Percentiles rank a stretch among this genome's conserved stretches.
phyloP scores from a whole-genome alignment of 192 early-diverging fungal genomes.

The Backusella morwellensis region DNA sequence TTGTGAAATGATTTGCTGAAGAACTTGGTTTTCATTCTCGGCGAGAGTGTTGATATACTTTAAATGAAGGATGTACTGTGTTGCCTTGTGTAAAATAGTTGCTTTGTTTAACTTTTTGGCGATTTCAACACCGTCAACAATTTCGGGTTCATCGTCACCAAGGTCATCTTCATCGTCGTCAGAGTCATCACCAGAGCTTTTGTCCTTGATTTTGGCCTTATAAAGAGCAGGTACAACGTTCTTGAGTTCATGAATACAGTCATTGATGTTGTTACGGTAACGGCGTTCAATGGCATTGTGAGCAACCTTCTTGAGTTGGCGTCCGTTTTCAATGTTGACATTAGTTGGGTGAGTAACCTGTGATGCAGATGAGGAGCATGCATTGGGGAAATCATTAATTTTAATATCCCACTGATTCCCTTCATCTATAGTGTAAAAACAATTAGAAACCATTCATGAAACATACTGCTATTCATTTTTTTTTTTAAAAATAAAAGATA shows the following conservation, averaged over 20 bases:
- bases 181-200: conserved; percentile 41
- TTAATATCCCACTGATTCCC: not conserved
- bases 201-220: conserved; percentile 39
- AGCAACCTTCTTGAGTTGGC: conserved; percentile 78
- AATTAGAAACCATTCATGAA: not conserved
- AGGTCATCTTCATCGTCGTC: conserved; percentile 40
- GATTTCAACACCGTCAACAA: conserved; percentile 76
- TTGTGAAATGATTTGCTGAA: conserved; percentile 39
- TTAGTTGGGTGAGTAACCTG: not conserved
- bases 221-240: conserved; percentile 80
- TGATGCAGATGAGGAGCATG: not conserved
- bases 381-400: not conserved
- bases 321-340: conserved; percentile 10
- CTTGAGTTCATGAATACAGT: conserved; percentile 84
- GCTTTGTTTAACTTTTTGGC: conserved; percentile 93
- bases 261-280: conserved; percentile 96
- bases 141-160: conserved; percentile 40
- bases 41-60: conserved; percentile 38
- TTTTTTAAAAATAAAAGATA: not conserved
- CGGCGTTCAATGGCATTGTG: conserved; percentile 93
- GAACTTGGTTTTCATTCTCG: conserved; percentile 42
- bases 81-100: conserved; percentile 85
- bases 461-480: not conserved
- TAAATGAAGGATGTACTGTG: conserved; percentile 80
- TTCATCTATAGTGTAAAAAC: not conserved